A percentile compares a stretch with the other conserved stretches of the same genome.
phyloP scores from a whole-genome alignment of 2,329 filamentous ascomycete genomes.

The Cercospora brassicicola region DNA sequence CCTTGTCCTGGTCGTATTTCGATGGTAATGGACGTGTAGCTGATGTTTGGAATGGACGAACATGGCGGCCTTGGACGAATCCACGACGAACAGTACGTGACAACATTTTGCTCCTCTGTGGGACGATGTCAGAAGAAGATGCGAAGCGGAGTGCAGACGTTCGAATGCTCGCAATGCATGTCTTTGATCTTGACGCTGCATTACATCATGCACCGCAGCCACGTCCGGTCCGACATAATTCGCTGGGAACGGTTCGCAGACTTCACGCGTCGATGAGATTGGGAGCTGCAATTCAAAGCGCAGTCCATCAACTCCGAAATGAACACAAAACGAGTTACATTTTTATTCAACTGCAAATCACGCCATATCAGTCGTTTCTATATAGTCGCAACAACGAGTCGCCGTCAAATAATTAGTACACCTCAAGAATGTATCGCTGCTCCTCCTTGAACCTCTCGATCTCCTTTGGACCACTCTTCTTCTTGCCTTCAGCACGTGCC shows the following conservation, averaged over 20 bases:
- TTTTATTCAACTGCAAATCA: background rate
- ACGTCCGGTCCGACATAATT: background rate
- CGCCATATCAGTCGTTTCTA: background rate
- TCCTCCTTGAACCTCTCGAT: slow-evolving; percentile 98
- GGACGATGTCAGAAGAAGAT: background rate
- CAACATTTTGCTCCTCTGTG: slow-evolving; percentile 13
- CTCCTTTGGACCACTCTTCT: slow-evolving; percentile 58
- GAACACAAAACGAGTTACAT: background rate
- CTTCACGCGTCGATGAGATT: background rate
- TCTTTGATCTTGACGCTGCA: background rate
- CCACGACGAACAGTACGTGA: slow-evolving; percentile 17
- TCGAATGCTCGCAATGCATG: background rate
- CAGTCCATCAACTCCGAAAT: background rate
- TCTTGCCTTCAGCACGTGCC: slow-evolving; percentile 56
- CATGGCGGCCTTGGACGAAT: slow-evolving; percentile 13
- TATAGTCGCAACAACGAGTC: background rate
- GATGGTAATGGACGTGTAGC: slow-evolving; percentile 35
- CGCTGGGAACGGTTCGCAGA: background rate
- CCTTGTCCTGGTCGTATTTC: slow-evolving; percentile 51
- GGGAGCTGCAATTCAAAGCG: background rate
- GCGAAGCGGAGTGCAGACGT: background rate
- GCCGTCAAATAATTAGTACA: slow-evolving; percentile 62
- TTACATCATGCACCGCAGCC: slow-evolving; percentile 5
- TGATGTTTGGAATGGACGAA: slow-evolving; percentile 24
- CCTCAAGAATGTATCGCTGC: slow-evolving; percentile 90